Conservation (phyloP, 108 stramenopile species). For the Heterococcus sp. region DNA sequence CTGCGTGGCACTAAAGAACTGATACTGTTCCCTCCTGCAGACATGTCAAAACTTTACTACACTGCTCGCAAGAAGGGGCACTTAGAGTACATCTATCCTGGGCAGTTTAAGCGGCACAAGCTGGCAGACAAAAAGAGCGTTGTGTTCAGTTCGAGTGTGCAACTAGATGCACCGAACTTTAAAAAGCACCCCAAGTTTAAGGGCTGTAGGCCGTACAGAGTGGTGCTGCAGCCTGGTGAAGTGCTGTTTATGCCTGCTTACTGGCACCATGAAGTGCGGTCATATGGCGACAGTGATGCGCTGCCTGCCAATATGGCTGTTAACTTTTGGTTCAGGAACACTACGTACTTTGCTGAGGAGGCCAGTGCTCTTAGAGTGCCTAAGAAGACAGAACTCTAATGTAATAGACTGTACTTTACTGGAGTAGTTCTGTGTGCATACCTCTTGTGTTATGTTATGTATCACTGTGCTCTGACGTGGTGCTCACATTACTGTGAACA, state of each 20-base stretch:
- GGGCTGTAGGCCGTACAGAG: constrained; percentile 21
- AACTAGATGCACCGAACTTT: constrained; percentile 19
- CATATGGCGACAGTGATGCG: background rate
- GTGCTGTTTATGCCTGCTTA: constrained; percentile 48
- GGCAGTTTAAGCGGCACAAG: constrained; percentile 6
- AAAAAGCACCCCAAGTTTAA: constrained; percentile 11
- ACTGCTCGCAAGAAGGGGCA: constrained; percentile 36
- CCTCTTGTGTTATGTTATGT: no score
- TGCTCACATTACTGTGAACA: no score
- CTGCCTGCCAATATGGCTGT: constrained; percentile 40
- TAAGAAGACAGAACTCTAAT: no score
- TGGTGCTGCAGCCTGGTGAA: constrained; percentile 34
- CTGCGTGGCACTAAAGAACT: constrained; percentile 48
- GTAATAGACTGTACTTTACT: no score
- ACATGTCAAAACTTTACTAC: constrained; percentile 46
- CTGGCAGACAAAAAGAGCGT: constrained; percentile 11
- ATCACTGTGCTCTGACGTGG: no score
- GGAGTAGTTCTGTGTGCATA: no score
- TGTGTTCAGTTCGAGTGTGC: constrained; percentile 39
- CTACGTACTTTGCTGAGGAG: constrained; percentile 32
- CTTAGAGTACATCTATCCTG: constrained; percentile 37
- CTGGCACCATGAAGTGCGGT: constrained; percentile 51
- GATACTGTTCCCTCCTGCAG: constrained; percentile 42
- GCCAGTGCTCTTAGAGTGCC: no score
- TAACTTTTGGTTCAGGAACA: constrained; percentile 52